Evolutionary conservation across 129 eudicot genomes (phyloP), one percentile per base, ranked within the genome.

Genomic region (Tagetes patula): DNA sequence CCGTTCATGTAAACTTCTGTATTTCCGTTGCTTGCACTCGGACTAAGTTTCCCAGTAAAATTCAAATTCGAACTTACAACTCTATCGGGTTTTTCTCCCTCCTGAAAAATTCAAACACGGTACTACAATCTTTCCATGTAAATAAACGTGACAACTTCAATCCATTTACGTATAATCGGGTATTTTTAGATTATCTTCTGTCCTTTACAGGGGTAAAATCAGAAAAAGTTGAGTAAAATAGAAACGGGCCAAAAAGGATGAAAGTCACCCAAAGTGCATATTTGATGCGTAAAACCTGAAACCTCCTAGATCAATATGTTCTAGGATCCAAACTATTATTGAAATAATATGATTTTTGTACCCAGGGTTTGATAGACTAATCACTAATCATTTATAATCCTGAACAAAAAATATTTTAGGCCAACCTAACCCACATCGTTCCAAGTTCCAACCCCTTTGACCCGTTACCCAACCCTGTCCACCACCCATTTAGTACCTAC

Each of bases 61-160:
- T 82, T 78, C 73, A 85, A 33, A 62, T 75, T 81, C 37, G 85
- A 81, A 71, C 76, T 85, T 49, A 85, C 80, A 65, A 85, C 76
- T 74, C 81, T 78, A 75, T 81, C 83, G 6, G 89, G 89, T 72
- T 85, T 85, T 63, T 82, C 81, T 6, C 86, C 85, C 5, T 84
- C 88, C 88, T 84, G 50, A 62, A 60, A 60, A 33, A 60, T 10
- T 10, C 11, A 9, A 34, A 34, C 8, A 34, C 34, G 11, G 36
- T 60, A 60, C 36, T 60, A 60, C 66, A 60, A 60, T 60, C 7
- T 36, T 34, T 60, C 11, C 43, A 60, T 9, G 30, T 12, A 36
- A 31, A 33, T 55, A 58, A 9, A 32, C 6, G n/a, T 58, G 65
- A 6, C 65, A 58, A 32, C 1, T 31, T 58, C 62, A 9, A 3